Conservation (phyloP, 441 rosid species). For the Macaranga tanarius region DNA sequence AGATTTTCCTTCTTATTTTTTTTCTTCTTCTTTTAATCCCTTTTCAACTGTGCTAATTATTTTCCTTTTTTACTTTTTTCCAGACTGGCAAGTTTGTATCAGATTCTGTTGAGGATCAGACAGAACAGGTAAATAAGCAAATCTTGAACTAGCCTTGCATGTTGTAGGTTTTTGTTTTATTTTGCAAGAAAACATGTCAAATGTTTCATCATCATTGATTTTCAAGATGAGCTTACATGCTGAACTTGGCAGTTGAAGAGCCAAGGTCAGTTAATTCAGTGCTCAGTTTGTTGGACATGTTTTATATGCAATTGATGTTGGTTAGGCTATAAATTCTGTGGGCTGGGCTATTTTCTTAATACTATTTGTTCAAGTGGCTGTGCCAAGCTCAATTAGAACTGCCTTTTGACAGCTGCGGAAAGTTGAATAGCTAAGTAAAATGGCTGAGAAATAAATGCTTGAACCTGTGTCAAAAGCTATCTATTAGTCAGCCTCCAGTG, state of each 20-base stretch:
- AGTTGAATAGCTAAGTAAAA: neutral
- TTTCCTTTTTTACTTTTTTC: conserved; percentile 16
- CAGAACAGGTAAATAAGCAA: conserved; percentile 64
- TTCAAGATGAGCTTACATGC: conserved; percentile 1
- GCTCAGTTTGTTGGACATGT: conserved; percentile 1
- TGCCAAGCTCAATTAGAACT: neutral
- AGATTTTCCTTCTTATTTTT: neutral
- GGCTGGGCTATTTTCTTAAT: neutral
- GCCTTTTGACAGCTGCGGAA: neutral
- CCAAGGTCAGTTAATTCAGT: neutral
- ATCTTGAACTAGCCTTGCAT: neutral
- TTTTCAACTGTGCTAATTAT: conserved; percentile 18
- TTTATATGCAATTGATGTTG: neutral
- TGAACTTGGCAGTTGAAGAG: neutral
- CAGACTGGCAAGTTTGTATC: conserved; percentile 82
- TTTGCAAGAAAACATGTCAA: conserved; percentile 7
- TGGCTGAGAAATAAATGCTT: neutral
- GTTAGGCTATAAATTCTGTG: neutral
- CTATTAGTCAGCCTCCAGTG: neutral
- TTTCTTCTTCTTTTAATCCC: neutral
- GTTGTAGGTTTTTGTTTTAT: neutral
- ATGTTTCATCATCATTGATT: neutral
- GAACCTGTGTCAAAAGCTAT: neutral
- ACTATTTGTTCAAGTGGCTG: neutral
- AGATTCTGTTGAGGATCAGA: conserved; percentile 68